Base-by-base conservation (phyloP, 1,284 basidiomycete genomes). In the Sphagnurus paluster region DNA sequence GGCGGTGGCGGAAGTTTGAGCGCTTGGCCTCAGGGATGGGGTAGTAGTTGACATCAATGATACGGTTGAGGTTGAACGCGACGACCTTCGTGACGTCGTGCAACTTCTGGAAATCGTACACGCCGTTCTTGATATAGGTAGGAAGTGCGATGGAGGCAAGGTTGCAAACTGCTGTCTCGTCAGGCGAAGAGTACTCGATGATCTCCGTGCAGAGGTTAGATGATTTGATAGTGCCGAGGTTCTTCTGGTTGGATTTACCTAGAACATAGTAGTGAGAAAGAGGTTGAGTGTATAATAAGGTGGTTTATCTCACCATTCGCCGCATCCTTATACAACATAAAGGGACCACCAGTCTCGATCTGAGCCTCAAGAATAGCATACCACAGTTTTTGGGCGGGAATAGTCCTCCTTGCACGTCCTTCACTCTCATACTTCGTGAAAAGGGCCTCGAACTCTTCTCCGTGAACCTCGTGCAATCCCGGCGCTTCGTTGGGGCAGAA, bases 171-270 rank as follows among this genome's bases (percentile, higher is more conserved):
- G 97, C 97, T 30, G 91, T 95, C 72, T 99, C 97, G 49, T 99
- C 97, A 1, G 96, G 95, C 9, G 96, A 82, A 42, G 93, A 96
- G 74, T 98, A 99, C 72, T 99, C 93, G 67, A 99, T 91, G 66
- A 99, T 99, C 70, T 99, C 97, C 9, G 96, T 98, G 76, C 97
- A 99, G 35, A 99, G 76, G 70, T 99, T 99, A 49, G 96, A 98
- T 4, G 93, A 97, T 77, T 98, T 99, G 86, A 99, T 99, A 14
- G 93, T 97, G 39, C 97, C 97, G 30, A 99, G 81, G 70, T 99
- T 98, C 76, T 96, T 88, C 72, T 99, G 97, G 75, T 99, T 99
- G 29, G 93, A 96, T 72, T 98, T 98, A 58, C 77, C 87, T 93
- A 39, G n/a, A n/a, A 26, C 54, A 29, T 19, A 13, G 25, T 26